Conservation (phyloP, 1,284 basidiomycete genomes). For the Abortiporus biennis region DNA sequence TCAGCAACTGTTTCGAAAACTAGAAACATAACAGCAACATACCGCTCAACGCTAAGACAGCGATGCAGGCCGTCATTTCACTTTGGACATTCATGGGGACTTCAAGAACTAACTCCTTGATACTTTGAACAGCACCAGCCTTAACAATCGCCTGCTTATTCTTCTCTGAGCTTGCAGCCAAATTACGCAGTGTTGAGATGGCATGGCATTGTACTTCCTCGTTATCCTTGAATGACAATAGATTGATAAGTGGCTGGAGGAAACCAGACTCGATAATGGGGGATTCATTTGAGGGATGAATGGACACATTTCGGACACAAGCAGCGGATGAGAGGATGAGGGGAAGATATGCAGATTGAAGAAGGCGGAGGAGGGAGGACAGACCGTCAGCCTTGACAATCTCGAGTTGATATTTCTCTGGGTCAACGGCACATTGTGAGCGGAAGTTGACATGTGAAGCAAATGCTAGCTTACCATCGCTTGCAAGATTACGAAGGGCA, state of each 20-base stretch:
- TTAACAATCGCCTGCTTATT: constrained; percentile 99
- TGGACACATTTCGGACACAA: constrained; percentile 98
- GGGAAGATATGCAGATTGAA: constrained; percentile 98
- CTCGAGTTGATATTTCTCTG: constrained; percentile 98
- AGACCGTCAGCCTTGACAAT: constrained; percentile 97
- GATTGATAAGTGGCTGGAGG: constrained; percentile 91
- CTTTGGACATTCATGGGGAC: constrained; percentile 97
- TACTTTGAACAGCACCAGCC: constrained; percentile 96
- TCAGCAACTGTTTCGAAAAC: constrained; percentile 6
- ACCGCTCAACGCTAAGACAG: constrained; percentile 92
- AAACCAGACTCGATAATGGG: constrained; percentile 99
- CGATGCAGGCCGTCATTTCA: constrained; percentile 99
- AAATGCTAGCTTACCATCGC: constrained; percentile 67
- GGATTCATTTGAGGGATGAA: constrained; percentile 97
- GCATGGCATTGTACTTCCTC: constrained; percentile 99
- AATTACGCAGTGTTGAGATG: constrained; percentile 96
- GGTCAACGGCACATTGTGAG: neutral
- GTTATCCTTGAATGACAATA: constrained; percentile 97
- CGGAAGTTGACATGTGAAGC: neutral
- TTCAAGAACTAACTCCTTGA: constrained; percentile 93
- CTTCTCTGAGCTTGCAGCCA: constrained; percentile 96
- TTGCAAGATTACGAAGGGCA: constrained; percentile 94
- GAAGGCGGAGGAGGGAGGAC: constrained; percentile 85
- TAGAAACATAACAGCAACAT: constrained; percentile 19
- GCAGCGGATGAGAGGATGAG: constrained; percentile 98